A percentile compares a stretch with the other conserved stretches of the same genome.
These are phyloP conservation scores for Vitis hybrid DNA, from an alignment of 177 flowering plant species.

Conservation along the genomic window DNA sequence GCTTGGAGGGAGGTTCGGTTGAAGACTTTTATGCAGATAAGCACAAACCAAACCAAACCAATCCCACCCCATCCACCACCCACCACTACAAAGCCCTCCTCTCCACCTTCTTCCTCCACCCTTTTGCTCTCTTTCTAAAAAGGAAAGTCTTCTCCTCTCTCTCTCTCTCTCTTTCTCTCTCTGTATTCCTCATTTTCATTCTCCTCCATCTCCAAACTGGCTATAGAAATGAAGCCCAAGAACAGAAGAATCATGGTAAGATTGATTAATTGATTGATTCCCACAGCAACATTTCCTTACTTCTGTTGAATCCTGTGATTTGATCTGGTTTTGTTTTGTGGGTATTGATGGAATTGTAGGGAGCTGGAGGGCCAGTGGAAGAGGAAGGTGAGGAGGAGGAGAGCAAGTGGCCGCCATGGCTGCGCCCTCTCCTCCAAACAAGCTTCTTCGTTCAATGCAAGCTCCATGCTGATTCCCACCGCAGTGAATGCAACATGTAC, in stretches of 20 bases:
- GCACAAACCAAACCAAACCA: constrained; percentile 5
- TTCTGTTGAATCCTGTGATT: not conserved
- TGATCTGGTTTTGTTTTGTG: not conserved
- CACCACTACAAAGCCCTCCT: constrained; percentile 22
- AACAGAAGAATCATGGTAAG: constrained; percentile 31
- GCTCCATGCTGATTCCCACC: constrained; percentile 54
- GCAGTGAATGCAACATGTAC: constrained; percentile 74
- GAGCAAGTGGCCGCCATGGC: constrained; percentile 62
- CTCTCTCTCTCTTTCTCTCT: not conserved
- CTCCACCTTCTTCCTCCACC: not conserved
- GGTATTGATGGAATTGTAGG: constrained; percentile 17
- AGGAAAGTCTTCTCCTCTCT: too few relatives aligned
- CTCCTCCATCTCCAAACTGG: not conserved
- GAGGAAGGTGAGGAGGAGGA: constrained; percentile 20
- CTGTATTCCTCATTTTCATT: constrained; percentile 5
- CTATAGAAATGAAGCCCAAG: constrained; percentile 18
- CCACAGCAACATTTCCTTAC: not conserved
- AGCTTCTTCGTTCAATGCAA: constrained; percentile 68
- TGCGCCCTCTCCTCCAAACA: constrained; percentile 43
- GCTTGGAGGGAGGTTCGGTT: constrained; percentile 25
- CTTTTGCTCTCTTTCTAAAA: too few relatives aligned
- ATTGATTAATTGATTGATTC: not conserved
- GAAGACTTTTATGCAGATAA: constrained; percentile 30
- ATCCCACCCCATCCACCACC: constrained; percentile 19
- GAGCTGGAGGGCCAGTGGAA: constrained; percentile 35